Conservation (phyloP, 495 filamentous ascomycete genomes). For the Hyaloscypha bicolor region DNA sequence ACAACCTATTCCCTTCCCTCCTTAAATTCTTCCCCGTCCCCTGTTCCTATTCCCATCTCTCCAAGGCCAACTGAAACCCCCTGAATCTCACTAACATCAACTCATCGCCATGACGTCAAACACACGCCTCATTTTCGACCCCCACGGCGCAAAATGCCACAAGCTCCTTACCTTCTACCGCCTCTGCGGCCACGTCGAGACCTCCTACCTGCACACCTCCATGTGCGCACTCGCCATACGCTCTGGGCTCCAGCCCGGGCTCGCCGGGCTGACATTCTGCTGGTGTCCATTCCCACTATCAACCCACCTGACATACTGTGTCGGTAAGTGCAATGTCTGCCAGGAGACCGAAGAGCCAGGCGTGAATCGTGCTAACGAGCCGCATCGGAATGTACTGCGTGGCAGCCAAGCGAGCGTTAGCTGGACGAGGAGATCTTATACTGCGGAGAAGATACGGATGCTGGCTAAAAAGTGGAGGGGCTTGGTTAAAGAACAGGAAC, state of each 20-base stretch:
- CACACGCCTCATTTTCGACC: background rate
- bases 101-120: background rate
- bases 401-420: too few relatives aligned
- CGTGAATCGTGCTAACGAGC: background rate
- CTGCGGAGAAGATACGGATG: background rate
- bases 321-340: background rate
- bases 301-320: background rate
- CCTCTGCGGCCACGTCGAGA: background rate
- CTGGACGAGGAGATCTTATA: background rate
- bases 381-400: background rate
- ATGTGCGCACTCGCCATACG: background rate
- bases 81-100: too few relatives aligned
- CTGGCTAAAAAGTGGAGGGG: too few relatives aligned
- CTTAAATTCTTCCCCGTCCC: too few relatives aligned
- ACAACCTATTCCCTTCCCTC: too few relatives aligned
- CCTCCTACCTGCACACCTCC: background rate
- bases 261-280: background rate
- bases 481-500: background rate
- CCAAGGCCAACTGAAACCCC: too few relatives aligned
- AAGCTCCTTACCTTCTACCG: background rate
- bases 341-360: background rate
- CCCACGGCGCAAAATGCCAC: background rate
- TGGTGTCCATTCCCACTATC: background rate
- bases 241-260: background rate
- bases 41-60: too few relatives aligned